Evolutionary conservation across 169 alveolate species (phyloP), one percentile per base, ranked within the genome.

Genomic region (Cryptosporidium andersoni): DNA sequence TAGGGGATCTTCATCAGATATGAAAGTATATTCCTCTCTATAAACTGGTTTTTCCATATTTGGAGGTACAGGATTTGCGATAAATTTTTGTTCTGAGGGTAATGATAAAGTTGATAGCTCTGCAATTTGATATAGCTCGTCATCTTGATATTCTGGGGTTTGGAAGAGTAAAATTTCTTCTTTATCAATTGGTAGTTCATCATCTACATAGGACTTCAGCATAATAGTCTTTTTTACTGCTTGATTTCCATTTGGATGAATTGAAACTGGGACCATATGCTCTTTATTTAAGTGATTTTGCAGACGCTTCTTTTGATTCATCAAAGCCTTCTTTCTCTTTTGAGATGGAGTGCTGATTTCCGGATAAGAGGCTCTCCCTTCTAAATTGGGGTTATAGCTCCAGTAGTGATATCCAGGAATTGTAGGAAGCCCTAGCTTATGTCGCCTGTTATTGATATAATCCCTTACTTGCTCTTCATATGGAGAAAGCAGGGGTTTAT

Each of bases 121-220:
- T 16, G 74, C 85, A 55, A 74, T 58, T 39, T 74, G 74, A 60
- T 74, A 74, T 8, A 74, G 85, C 68, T 74, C 85, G 11, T 74
- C 85, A 25, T 74, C 85, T 8, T 52, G 16, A 34, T 74, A 62
- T 40, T 74, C 85, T 3, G 85, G 85, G 14, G 47, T 74, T 9
- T 74, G 85, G n/a, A 74, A 42, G 36, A 74, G 25, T 63, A 74
- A 25, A 3, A 74, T 37, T n/a, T 74, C 85, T 49, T 74, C 85
- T 43, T 64, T 74, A 58, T 39, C 60, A 42, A 16, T 63, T 0
- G 85, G 85, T 8, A 74, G 48, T 14, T 74, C 85, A 16, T 74
- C 85, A 34, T 74, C 85, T 8, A 74, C 85, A 58, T 53, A 74
- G n/a, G 85, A 74, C n/a, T 74, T 74, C 43, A 74, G 6, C 16